phyloP scores from a whole-genome alignment of 2,329 filamentous ascomycete species.

The Pleoardoris graminearum region DNA sequence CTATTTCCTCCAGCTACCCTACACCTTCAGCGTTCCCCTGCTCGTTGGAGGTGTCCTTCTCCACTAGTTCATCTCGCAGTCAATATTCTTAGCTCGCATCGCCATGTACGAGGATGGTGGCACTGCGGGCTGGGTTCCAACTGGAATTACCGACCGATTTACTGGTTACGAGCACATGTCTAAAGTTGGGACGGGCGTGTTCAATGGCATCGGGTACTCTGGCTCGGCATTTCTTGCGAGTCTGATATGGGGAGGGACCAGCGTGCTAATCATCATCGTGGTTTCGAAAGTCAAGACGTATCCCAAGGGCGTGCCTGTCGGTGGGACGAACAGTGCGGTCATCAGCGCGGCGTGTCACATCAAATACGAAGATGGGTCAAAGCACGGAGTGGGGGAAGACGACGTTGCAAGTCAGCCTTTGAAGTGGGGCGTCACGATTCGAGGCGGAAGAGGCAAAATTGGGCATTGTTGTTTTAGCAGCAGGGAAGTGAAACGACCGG shows the following conservation, averaged over 20 bases:
- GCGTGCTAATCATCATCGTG: slow-evolving; percentile 8
- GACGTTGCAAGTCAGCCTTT: neutral
- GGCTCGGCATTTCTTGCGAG: neutral
- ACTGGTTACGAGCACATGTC: neutral
- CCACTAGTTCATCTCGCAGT: slow-evolving; percentile 9
- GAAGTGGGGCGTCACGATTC: slow-evolving; percentile 12
- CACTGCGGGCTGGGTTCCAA: too few relatives aligned
- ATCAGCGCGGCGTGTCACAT: slow-evolving; percentile 25
- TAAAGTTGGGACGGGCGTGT: neutral
- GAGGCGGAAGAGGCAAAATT: neutral
- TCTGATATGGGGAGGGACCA: neutral
- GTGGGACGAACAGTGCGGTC: slow-evolving; percentile 64
- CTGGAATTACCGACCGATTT: neutral
- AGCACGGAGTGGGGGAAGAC: neutral
- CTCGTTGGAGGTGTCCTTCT: slow-evolving; percentile 28
- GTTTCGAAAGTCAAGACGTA: slow-evolving; percentile 62
- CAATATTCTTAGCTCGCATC: slow-evolving; percentile 18
- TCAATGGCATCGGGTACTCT: neutral
- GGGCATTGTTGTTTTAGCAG: slow-evolving; percentile 13
- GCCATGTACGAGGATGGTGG: slow-evolving; percentile 17
- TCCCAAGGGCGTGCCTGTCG: slow-evolving; percentile 80
- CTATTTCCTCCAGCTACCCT: slow-evolving; percentile 9
- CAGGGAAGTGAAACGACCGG: neutral
- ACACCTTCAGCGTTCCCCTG: slow-evolving; percentile 6
- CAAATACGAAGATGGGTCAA: neutral